Percentiles rank a stretch among this genome's conserved stretches.
These are phyloP conservation scores for Alternaria brassicae DNA, from an alignment of 2,329 filamentous ascomycete species.

Conservation along the genomic window DNA sequence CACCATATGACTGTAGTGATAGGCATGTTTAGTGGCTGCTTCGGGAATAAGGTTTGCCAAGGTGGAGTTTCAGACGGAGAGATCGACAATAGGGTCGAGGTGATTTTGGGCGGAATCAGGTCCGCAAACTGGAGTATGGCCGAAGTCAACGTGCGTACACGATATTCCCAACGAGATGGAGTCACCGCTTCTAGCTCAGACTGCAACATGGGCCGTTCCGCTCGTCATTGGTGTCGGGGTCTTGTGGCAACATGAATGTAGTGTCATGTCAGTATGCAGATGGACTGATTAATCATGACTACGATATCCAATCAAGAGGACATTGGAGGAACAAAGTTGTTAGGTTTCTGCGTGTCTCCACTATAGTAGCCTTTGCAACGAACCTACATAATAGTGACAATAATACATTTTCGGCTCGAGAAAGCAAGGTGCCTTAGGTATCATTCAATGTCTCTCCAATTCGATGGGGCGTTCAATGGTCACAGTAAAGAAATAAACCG, in stretches of 20 bases:
- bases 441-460: too few relatives aligned
- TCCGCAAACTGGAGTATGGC: constrained; percentile 4
- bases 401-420: neutral
- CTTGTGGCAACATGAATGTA: neutral
- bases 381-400: neutral
- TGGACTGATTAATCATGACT: neutral
- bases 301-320: neutral
- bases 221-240: neutral
- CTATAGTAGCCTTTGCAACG: too few relatives aligned
- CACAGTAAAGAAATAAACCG: neutral
- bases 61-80: constrained; percentile 8
- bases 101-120: neutral
- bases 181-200: neutral
- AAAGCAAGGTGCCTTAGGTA: too few relatives aligned
- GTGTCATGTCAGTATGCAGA: neutral
- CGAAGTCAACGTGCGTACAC: neutral
- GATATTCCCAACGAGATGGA: neutral
- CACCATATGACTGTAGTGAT: constrained; percentile 3
- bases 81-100: constrained; percentile 11
- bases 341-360: too few relatives aligned
- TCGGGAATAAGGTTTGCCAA: constrained; percentile 5
- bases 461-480: too few relatives aligned
- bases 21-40: neutral
- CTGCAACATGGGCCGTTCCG: neutral
- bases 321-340: neutral